These are phyloP conservation scores for Calonectria fujianensis DNA, from an alignment of 2,329 filamentous ascomycete species.

Conservation along the genomic window DNA sequence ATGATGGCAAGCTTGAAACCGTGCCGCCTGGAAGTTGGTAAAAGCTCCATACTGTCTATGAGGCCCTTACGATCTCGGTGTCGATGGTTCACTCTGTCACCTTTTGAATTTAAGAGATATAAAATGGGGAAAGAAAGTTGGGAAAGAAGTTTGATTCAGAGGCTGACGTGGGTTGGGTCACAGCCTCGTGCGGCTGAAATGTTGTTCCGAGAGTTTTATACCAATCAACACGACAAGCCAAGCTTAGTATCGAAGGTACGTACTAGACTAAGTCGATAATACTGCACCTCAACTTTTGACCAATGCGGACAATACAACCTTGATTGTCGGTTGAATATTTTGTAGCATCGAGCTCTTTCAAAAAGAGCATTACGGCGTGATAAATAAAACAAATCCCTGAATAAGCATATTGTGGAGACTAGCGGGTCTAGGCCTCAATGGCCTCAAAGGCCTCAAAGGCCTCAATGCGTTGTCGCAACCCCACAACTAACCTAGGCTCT, in stretches of 20 bases:
- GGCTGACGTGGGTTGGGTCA: not conserved
- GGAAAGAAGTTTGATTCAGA: not conserved
- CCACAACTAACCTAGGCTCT: too few relatives aligned
- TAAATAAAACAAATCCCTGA: too few relatives aligned
- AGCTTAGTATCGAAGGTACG: not conserved
- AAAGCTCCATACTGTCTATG: not conserved
- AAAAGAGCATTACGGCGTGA: too few relatives aligned
- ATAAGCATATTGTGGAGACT: too few relatives aligned
- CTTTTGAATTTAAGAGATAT: too few relatives aligned
- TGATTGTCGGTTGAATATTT: too few relatives aligned
- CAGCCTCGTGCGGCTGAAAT: not conserved
- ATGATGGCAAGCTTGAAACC: slow-evolving; percentile 47
- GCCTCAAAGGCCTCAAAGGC: too few relatives aligned
- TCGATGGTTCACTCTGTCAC: not conserved
- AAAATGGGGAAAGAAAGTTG: too few relatives aligned
- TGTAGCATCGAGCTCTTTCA: too few relatives aligned
- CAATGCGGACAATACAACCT: not conserved
- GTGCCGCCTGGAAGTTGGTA: not conserved
- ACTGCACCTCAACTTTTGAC: not conserved
- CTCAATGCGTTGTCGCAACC: too few relatives aligned
- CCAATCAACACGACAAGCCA: not conserved
- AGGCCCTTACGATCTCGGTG: not conserved
- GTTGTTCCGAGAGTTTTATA: not conserved
- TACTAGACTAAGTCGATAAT: not conserved
- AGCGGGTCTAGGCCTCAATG: too few relatives aligned